phyloP scores from a whole-genome alignment of 495 filamentous ascomycete species.

The Pyronema omphalodes region DNA sequence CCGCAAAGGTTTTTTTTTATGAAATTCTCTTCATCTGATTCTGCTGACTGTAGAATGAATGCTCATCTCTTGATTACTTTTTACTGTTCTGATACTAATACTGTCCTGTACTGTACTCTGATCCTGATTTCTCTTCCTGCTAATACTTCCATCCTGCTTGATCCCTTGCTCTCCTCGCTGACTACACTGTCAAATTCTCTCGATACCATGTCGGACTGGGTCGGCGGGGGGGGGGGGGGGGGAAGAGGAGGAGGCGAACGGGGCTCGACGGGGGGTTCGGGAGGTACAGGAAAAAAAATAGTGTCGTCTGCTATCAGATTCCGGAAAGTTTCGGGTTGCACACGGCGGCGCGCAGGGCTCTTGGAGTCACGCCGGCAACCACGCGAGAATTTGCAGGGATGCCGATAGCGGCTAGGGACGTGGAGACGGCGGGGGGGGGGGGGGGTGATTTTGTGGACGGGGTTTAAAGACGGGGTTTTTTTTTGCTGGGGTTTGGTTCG shows the following conservation, averaged over 20 bases:
- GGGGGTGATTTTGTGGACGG: no score
- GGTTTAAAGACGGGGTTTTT: no score
- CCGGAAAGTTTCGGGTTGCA: constrained; percentile 1
- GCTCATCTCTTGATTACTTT: background rate
- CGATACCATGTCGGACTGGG: background rate
- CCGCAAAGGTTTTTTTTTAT: background rate
- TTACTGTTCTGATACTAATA: no score
- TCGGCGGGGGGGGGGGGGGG: no score
- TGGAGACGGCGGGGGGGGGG: background rate
- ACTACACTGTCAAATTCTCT: background rate
- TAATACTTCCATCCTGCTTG: no score
- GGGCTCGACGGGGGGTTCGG: background rate
- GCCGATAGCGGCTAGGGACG: no score
- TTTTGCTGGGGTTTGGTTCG: no score
- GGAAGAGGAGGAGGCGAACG: constrained; percentile 3
- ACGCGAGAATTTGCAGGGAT: background rate
- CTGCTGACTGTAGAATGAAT: background rate
- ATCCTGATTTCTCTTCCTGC: background rate
- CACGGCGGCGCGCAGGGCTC: background rate
- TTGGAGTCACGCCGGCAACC: background rate
- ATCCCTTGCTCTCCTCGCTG: no score
- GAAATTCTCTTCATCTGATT: background rate
- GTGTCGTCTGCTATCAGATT: background rate
- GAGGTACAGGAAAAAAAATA: background rate
- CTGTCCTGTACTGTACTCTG: no score